Evolutionary conservation across 345 rosid genomes (phyloP).

Genomic region (Cochlearia excelsa): DNA sequence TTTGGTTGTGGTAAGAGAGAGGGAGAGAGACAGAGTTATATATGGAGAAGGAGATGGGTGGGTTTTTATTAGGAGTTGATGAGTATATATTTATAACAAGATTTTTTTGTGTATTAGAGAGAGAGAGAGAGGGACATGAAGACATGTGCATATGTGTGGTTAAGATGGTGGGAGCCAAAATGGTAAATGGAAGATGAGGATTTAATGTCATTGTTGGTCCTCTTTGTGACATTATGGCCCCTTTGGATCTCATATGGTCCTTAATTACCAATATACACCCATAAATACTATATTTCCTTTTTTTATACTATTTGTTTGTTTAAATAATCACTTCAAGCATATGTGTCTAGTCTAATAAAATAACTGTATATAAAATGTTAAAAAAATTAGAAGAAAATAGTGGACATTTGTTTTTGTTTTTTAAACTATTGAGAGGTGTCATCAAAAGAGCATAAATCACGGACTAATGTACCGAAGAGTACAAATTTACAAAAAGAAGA

Average conservation of each 20-base stretch:
- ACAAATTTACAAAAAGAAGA: constrained; percentile 10
- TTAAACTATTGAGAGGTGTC: constrained; percentile 19
- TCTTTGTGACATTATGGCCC: constrained; percentile 59
- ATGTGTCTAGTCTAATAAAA: no score
- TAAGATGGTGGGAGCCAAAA: constrained; percentile 56
- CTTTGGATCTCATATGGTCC: constrained; percentile 36
- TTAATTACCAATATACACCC: constrained; percentile 30
- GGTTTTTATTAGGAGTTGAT: constrained; percentile 23
- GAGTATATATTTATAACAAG: constrained; percentile 38
- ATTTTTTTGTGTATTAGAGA: constrained; percentile 27
- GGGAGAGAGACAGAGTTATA: neutral
- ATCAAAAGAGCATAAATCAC: constrained; percentile 38
- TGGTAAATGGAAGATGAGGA: constrained; percentile 36
- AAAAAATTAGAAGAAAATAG: neutral
- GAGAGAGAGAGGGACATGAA: neutral
- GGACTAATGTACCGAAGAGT: constrained; percentile 40
- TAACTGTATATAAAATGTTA: no score
- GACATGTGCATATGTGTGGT: constrained; percentile 45
- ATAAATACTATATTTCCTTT: constrained; percentile 15
- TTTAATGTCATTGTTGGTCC: constrained; percentile 43
- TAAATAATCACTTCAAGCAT: neutral
- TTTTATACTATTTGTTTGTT: neutral
- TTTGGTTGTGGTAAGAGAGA: constrained; percentile 24
- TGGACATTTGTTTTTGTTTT: neutral
- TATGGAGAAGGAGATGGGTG: constrained; percentile 21